Percentiles rank a stretch among this genome's conserved stretches.
Evolutionary conservation across 306 rosid species (phyloP).

Genomic region (Luffa acutangula): DNA sequence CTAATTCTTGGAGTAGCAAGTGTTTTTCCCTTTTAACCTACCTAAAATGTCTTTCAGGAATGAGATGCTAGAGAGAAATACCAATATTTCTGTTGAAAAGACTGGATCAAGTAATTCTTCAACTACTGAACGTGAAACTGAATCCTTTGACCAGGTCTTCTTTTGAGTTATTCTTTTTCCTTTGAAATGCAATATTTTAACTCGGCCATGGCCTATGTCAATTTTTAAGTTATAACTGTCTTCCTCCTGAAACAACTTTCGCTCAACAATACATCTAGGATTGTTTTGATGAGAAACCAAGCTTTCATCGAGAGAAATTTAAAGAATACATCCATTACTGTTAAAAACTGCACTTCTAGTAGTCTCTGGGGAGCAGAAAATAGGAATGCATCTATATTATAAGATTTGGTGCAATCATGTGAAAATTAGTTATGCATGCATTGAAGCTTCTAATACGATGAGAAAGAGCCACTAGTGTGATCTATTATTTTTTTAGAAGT

Average conservation of each 20-base stretch:
- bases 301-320: neutral
- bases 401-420: neutral
- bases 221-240: neutral
- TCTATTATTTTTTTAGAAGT: neutral
- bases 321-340: neutral
- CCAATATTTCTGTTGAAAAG: constrained; percentile 23
- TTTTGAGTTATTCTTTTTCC: constrained; percentile 7
- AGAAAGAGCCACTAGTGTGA: neutral
- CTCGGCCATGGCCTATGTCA: neutral
- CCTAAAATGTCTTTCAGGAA: constrained; percentile 53
- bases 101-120: constrained; percentile 28
- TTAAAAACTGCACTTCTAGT: neutral
- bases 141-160: constrained; percentile 79
- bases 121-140: constrained; percentile 37
- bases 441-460: neutral
- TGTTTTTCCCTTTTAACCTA: neutral
- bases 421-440: neutral
- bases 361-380: neutral
- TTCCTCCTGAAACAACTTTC: neutral
- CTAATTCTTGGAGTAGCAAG: neutral
- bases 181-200: neutral
- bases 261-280: neutral
- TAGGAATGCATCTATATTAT: neutral
- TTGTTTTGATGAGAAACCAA: neutral
- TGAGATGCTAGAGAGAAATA: constrained; percentile 27